Evolutionary conservation across 1,284 basidiomycete species (phyloP).

Genomic region (Coniferiporia sulphurascens): DNA sequence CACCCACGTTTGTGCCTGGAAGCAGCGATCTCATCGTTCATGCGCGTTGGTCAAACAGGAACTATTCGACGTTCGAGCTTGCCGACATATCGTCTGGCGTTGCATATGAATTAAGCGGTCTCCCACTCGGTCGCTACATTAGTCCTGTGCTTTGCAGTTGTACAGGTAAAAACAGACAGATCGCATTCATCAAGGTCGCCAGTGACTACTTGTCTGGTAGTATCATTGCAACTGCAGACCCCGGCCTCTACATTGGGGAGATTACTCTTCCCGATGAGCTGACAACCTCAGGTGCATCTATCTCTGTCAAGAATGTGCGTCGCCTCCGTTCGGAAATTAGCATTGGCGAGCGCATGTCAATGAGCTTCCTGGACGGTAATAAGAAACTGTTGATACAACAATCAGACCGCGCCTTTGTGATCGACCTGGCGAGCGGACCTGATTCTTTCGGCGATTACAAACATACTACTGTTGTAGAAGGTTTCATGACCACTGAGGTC

Average conservation of each 20-base stretch:
- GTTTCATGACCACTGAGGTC: slow-evolving; percentile 52
- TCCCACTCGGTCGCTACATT: slow-evolving; percentile 62
- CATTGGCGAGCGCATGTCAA: slow-evolving; percentile 17
- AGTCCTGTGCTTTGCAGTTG: slow-evolving; percentile 49
- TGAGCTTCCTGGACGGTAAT: slow-evolving; percentile 49
- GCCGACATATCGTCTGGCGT: slow-evolving; percentile 44
- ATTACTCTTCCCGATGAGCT: slow-evolving; percentile 41
- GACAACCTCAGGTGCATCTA: slow-evolving; percentile 18
- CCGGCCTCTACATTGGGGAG: slow-evolving; percentile 60
- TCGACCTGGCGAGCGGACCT: slow-evolving; percentile 46
- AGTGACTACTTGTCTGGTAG: slow-evolving; percentile 58
- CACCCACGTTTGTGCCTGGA: slow-evolving; percentile 58
- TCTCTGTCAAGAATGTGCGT: slow-evolving; percentile 25
- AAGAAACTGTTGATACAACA: slow-evolving; percentile 56
- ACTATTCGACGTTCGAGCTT: slow-evolving; percentile 61
- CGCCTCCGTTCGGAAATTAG: slow-evolving; percentile 21
- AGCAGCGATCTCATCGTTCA: slow-evolving; percentile 50
- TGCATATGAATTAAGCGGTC: slow-evolving; percentile 45
- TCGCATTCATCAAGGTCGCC: slow-evolving; percentile 60
- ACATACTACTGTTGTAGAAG: slow-evolving; percentile 46
- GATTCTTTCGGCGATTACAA: slow-evolving; percentile 45
- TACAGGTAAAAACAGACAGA: slow-evolving; percentile 36
- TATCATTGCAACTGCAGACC: slow-evolving; percentile 54
- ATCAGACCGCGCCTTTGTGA: slow-evolving; percentile 43
- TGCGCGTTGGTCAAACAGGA: slow-evolving; percentile 59